Conservation (phyloP, 306 rosid genomes). For the Fagus sylvatica region DNA sequence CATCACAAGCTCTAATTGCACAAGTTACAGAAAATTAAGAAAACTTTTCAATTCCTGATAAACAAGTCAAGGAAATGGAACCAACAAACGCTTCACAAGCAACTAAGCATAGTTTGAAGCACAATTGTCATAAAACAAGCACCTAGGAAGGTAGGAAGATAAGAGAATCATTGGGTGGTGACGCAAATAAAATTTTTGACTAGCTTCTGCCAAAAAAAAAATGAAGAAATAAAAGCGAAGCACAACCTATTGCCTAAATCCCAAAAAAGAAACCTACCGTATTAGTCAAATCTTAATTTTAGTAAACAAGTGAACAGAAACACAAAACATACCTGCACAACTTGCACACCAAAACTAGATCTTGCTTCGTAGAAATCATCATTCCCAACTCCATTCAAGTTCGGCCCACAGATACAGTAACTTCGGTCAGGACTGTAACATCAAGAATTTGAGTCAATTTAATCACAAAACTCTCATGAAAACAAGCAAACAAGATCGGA, state of each 20-base stretch:
- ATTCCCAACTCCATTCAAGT: constrained; percentile 68
- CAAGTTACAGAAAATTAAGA: constrained; percentile 10
- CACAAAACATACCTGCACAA: constrained; percentile 77
- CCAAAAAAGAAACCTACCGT: neutral
- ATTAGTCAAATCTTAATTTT: neutral
- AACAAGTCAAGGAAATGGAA: constrained; percentile 15
- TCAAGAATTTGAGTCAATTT: constrained; percentile 10
- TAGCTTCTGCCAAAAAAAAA: neutral
- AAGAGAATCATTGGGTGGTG: neutral
- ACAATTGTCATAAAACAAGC: neutral
- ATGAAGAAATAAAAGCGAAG: constrained; percentile 5
- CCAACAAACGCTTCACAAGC: neutral
- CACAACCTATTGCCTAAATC: neutral
- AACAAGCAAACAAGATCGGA: constrained; percentile 19
- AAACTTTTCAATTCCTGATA: neutral
- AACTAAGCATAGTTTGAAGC: neutral
- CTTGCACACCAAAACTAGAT: constrained; percentile 89
- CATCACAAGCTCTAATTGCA: constrained; percentile 16
- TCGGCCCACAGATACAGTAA: constrained; percentile 91
- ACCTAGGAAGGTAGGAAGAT: neutral
- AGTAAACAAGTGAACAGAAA: constrained; percentile 1
- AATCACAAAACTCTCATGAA: constrained; percentile 14
- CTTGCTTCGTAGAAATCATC: constrained; percentile 73
- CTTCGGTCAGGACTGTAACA: constrained; percentile 84
- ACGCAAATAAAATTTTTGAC: neutral